A percentile compares a stretch with the other conserved stretches of the same genome.
Conservation (phyloP, 306 rosid genomes). For the Cyamopsis tetragonoloba region DNA sequence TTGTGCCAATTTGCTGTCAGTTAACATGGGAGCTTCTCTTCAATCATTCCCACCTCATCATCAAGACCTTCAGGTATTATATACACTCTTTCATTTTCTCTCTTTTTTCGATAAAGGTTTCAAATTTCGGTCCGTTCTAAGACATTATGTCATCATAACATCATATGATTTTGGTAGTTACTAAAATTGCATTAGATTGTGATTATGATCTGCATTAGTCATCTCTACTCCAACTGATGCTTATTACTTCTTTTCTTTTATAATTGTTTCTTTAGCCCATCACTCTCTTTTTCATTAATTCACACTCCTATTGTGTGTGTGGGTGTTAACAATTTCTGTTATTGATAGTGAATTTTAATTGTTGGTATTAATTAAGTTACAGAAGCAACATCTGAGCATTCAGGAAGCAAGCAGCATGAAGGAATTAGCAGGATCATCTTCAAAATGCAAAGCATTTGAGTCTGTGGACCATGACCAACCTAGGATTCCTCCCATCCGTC, state of each 20-base stretch:
- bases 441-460: conserved; percentile 61
- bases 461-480: conserved; percentile 58
- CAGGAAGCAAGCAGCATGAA: conserved; percentile 56
- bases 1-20: conserved; percentile 87
- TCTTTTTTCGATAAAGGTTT: background rate
- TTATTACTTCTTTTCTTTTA: too few relatives aligned
- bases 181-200: too few relatives aligned
- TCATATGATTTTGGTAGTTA: too few relatives aligned
- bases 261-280: too few relatives aligned
- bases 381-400: conserved; percentile 52
- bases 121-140: too few relatives aligned
- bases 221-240: too few relatives aligned
- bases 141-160: too few relatives aligned
- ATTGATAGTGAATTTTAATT: background rate
- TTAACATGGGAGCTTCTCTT: conserved; percentile 69
- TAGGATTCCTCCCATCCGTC: conserved; percentile 83
- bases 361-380: conserved; percentile 16
- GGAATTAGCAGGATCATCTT: conserved; percentile 66
- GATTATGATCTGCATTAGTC: too few relatives aligned
- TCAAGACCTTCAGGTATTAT: conserved; percentile 51
- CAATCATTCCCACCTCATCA: conserved; percentile 62
- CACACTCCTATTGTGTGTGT: background rate
- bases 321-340: background rate
- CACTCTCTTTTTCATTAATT: background rate
- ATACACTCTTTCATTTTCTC: background rate